Conservation (phyloP, 1,284 basidiomycete genomes). For the Pascua sp. region DNA sequence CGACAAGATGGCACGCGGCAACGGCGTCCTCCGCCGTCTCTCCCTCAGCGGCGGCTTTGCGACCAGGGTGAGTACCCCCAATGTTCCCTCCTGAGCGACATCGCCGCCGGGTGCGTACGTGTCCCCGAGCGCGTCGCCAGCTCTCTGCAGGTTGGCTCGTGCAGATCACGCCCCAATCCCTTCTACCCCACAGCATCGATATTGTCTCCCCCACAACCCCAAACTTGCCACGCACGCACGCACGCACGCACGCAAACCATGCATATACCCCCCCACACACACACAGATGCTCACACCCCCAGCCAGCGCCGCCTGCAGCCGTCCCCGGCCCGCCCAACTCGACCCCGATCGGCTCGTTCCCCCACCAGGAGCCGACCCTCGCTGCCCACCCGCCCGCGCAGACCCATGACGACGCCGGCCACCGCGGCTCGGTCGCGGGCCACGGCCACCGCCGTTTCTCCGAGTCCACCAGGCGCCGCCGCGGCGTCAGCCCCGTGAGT, state of each 20-base stretch:
- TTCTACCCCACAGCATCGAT: too few species aligned
- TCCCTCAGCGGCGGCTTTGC: constrained; percentile 30
- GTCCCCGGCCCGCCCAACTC: constrained; percentile 23
- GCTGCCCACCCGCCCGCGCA: constrained; percentile 16
- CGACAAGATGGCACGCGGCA: constrained; percentile 41
- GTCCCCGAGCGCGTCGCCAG: not conserved
- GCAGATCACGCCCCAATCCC: not conserved
- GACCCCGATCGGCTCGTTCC: constrained; percentile 13
- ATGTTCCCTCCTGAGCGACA: not conserved
- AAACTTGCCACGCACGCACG: not conserved
- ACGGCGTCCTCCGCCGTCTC: constrained; percentile 41
- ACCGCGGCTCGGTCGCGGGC: not conserved
- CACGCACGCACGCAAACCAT: not conserved
- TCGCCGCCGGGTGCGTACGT: too few species aligned
- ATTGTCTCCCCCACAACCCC: not conserved
- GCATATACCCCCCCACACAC: too few species aligned
- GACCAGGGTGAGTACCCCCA: constrained; percentile 26
- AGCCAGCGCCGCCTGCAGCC: constrained; percentile 2
- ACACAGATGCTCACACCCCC: constrained; percentile 1
- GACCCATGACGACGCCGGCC: not conserved
- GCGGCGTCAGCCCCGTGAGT: constrained; percentile 46
- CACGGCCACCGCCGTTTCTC: constrained; percentile 26
- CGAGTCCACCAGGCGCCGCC: constrained; percentile 32
- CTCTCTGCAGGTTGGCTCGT: not conserved
- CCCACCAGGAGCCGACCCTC: constrained; percentile 6